These are phyloP conservation scores for Botryotinia globosa DNA, from an alignment of 2,329 filamentous ascomycete species.

Conservation along the genomic window DNA sequence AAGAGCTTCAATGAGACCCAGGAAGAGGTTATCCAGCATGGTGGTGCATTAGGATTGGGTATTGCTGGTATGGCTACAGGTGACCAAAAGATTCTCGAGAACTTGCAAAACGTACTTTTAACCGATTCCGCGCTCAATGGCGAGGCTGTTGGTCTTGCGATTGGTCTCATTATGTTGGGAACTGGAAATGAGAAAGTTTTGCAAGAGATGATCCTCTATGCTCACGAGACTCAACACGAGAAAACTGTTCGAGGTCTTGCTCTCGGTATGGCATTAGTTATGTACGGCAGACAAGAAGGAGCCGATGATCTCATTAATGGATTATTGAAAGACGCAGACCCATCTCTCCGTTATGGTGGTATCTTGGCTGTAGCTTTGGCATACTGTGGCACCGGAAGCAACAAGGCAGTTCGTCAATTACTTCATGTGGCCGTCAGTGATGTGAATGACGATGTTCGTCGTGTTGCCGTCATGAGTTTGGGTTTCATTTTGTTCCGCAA, in stretches of 20 bases:
- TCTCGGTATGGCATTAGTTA: slow-evolving; percentile 95
- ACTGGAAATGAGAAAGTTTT: slow-evolving; percentile 93
- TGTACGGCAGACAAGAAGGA: slow-evolving; percentile 93
- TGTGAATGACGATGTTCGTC: slow-evolving; percentile 94
- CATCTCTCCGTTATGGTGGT: slow-evolving; percentile 90
- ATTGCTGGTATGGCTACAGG: slow-evolving; percentile 98
- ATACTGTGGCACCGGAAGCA: slow-evolving; percentile 95
- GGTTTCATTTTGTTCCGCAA: slow-evolving; percentile 99
- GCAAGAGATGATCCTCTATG: slow-evolving; percentile 96
- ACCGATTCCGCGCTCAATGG: slow-evolving; percentile 94
- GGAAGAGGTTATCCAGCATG: slow-evolving; percentile 94
- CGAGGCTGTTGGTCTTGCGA: slow-evolving; percentile 90
- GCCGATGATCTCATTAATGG: slow-evolving; percentile 94
- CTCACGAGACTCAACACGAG: slow-evolving; percentile 96
- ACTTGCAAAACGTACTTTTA: slow-evolving; percentile 83
- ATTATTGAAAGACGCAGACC: slow-evolving; percentile 88
- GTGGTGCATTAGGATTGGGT: slow-evolving; percentile 89
- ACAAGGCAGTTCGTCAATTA: slow-evolving; percentile 95
- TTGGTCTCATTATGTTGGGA: slow-evolving; percentile 97
- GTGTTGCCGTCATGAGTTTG: slow-evolving; percentile 94
- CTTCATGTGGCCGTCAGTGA: slow-evolving; percentile 96
- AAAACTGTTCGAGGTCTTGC: slow-evolving; percentile 97
- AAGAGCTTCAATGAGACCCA: slow-evolving; percentile 71
- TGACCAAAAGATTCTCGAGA: slow-evolving; percentile 85
- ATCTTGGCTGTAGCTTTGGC: slow-evolving; percentile 98